phyloP scores from a whole-genome alignment of 371 early-diverging fungal species.

The Mucor velutinosus region DNA sequence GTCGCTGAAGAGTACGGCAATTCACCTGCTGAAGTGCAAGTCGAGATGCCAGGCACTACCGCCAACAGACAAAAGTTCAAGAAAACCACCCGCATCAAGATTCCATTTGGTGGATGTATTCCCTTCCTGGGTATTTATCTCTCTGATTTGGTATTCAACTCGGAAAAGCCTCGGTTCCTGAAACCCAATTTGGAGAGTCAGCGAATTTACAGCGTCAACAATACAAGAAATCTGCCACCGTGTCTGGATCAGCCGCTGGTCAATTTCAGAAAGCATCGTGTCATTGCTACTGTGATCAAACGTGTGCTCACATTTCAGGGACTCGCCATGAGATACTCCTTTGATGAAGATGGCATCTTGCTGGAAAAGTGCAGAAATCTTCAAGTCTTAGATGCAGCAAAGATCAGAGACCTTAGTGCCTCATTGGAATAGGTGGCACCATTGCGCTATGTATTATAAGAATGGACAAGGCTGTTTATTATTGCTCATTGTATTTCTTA shows the following conservation, averaged over 20 bases:
- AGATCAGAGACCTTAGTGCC: slow-evolving; percentile 35
- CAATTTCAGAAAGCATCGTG: slow-evolving; percentile 67
- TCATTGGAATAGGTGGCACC: slow-evolving; percentile 26
- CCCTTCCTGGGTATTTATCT: slow-evolving; percentile 69
- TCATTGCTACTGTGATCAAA: slow-evolving; percentile 66
- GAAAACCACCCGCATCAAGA: slow-evolving; percentile 33
- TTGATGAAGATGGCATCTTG: slow-evolving; percentile 48
- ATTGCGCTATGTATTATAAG: too few relatives aligned
- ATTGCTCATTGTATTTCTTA: background rate
- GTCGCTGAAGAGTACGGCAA: slow-evolving; percentile 63
- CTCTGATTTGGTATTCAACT: slow-evolving; percentile 68
- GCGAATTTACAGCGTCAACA: slow-evolving; percentile 28
- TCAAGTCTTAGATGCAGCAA: slow-evolving; percentile 35
- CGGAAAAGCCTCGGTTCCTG: slow-evolving; percentile 61
- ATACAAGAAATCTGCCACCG: slow-evolving; percentile 12
- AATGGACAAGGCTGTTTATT: too few relatives aligned
- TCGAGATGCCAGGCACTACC: slow-evolving; percentile 39
- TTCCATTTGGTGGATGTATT: slow-evolving; percentile 61
- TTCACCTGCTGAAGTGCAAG: slow-evolving; percentile 40
- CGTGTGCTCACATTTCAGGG: slow-evolving; percentile 63
- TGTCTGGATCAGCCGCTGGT: slow-evolving; percentile 55
- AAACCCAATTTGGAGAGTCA: slow-evolving; percentile 38
- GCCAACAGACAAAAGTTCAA: slow-evolving; percentile 26
- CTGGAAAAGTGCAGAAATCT: slow-evolving; percentile 40
- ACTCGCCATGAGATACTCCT: slow-evolving; percentile 60